Percentiles rank a stretch among this genome's conserved stretches.
Conservation (phyloP, 768 basidiomycete genomes). For the Tylopilus subfusipes region DNA sequence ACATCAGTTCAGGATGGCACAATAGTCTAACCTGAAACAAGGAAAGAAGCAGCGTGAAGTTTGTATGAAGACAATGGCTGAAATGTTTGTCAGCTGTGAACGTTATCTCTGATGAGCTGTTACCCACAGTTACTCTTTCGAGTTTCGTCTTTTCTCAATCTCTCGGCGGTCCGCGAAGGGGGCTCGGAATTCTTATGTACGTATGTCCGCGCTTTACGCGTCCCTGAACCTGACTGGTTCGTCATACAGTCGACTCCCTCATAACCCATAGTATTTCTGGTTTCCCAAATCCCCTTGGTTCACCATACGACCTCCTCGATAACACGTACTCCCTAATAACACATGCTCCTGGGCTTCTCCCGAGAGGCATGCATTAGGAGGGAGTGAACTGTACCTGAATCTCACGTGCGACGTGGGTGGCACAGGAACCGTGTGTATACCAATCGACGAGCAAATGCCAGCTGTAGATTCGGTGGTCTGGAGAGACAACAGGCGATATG, state of each 20-base stretch:
- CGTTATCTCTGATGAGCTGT: slow-evolving; percentile 10
- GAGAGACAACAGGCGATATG: background rate
- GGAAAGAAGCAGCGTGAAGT: background rate
- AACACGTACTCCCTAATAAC: no score
- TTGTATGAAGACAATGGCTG: background rate
- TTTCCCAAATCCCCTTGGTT: no score
- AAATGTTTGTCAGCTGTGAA: slow-evolving; percentile 14
- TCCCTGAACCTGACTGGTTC: background rate
- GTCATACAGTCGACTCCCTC: no score
- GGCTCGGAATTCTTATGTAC: background rate
- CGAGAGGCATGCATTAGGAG: no score
- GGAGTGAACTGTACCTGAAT: no score
- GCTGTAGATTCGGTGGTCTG: no score
- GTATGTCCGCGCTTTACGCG: background rate
- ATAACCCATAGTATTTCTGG: no score
- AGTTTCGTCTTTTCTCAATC: background rate
- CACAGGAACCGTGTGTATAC: no score
- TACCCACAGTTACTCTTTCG: background rate
- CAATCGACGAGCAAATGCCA: no score
- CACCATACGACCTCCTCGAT: no score
- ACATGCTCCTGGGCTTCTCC: no score
- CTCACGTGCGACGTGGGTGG: background rate
- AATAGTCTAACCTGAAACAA: slow-evolving; percentile 2
- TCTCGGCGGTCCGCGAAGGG: background rate
- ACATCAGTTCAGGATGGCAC: background rate